phyloP scores from a whole-genome alignment of 2,329 filamentous ascomycete species.

The Ceratocystis cubensis region DNA sequence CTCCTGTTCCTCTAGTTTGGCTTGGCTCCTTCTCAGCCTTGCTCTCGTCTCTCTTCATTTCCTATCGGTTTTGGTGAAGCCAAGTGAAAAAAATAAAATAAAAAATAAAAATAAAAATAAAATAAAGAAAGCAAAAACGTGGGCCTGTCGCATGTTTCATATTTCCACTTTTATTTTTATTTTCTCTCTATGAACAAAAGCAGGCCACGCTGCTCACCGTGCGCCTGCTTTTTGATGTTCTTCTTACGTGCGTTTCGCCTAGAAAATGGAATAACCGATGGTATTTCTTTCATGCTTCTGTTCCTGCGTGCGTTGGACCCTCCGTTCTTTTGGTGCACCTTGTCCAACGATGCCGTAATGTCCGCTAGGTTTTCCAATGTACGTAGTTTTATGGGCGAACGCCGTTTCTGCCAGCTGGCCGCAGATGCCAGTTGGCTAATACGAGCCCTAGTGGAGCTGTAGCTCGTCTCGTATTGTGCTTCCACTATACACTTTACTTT shows the following conservation, averaged over 20 bases:
- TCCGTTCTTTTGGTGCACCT: too few relatives aligned
- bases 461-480: too few relatives aligned
- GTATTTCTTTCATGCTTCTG: background rate
- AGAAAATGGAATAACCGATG: background rate
- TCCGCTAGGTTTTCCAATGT: too few relatives aligned
- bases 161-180: background rate
- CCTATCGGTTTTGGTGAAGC: too few relatives aligned
- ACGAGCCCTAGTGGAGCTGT: too few relatives aligned
- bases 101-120: too few relatives aligned
- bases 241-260: background rate
- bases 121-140: background rate
- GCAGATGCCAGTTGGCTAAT: too few relatives aligned
- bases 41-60: background rate
- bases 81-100: too few relatives aligned
- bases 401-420: too few relatives aligned
- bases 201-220: background rate
- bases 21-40: background rate
- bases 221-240: background rate
- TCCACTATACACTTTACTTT: too few relatives aligned
- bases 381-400: too few relatives aligned
- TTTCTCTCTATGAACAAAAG: background rate
- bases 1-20: background rate
- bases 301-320: background rate
- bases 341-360: too few relatives aligned
- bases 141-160: slow-evolving; percentile 4